Evolutionary conservation across 2,329 filamentous ascomycete genomes (phyloP).

Genomic region (Fusarium verticillioides): DNA sequence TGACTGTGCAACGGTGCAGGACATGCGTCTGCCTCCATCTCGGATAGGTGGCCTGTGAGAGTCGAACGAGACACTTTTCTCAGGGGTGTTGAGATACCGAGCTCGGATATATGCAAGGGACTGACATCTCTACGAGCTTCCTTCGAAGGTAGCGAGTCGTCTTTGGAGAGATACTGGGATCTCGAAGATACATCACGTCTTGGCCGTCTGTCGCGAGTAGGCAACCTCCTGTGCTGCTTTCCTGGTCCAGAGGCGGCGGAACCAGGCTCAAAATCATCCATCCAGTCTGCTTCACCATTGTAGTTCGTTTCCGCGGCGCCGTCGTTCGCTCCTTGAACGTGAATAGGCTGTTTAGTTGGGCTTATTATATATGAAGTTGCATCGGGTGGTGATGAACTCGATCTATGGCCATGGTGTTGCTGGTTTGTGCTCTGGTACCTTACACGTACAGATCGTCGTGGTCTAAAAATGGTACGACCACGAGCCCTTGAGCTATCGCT

Average conservation of each 20-base stretch:
- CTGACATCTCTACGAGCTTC: background rate
- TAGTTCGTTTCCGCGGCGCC: background rate
- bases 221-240: background rate
- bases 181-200: background rate
- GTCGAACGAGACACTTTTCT: background rate
- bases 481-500: constrained; percentile 36
- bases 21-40: background rate
- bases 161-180: background rate
- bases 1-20: background rate
- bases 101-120: background rate
- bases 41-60: background rate
- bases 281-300: background rate
- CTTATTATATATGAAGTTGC: background rate
- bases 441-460: constrained; percentile 41
- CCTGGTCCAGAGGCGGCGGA: background rate
- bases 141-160: background rate
- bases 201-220: background rate
- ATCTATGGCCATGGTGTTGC: background rate
- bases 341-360: background rate
- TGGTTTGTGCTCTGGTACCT: constrained; percentile 27
- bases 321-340: background rate
- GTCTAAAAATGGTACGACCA: constrained; percentile 44
- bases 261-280: background rate
- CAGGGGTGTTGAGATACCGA: background rate
- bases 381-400: constrained; percentile 8